Percentiles rank a stretch among this genome's conserved stretches.
These are phyloP conservation scores for Pneumocystis sp. DNA, from an alignment of 1,139 yeast genomes.

Conservation along the genomic window DNA sequence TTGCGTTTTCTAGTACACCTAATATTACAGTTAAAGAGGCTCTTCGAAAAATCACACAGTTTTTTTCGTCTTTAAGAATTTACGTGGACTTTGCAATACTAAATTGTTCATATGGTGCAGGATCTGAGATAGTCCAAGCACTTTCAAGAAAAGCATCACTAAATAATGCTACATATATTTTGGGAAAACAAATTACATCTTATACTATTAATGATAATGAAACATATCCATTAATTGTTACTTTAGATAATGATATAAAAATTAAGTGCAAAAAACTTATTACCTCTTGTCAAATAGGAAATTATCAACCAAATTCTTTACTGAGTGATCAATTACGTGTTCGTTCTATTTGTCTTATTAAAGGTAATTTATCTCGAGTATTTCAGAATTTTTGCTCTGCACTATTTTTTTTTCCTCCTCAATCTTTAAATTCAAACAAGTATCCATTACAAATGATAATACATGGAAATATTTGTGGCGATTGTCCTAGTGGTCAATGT, in stretches of 20 bases:
- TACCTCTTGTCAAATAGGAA: neutral
- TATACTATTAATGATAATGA: neutral
- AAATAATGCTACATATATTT: constrained; percentile 84
- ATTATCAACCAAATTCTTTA: neutral
- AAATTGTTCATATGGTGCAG: constrained; percentile 87
- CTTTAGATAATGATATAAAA: constrained; percentile 60
- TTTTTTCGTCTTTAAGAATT: constrained; percentile 71
- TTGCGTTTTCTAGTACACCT: constrained; percentile 58
- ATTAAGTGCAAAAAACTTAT: constrained; percentile 22
- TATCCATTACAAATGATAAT: constrained; percentile 74
- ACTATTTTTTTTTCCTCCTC: constrained; percentile 86
- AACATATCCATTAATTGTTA: constrained; percentile 37
- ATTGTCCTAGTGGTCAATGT: constrained; percentile 69
- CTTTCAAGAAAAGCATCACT: constrained; percentile 97
- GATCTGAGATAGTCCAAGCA: constrained; percentile 92
- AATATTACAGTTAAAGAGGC: constrained; percentile 58
- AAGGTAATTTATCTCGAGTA: constrained; percentile 1
- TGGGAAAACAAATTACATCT: neutral
- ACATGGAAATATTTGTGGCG: constrained; percentile 79
- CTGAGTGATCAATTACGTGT: neutral
- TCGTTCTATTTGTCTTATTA: neutral
- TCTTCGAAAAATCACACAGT: constrained; percentile 64
- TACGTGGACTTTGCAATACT: constrained; percentile 90
- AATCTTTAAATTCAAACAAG: constrained; percentile 46
- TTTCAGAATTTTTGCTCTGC: constrained; percentile 59